Conservation (phyloP, 2,329 filamentous ascomycete species). For the Aspergillus sp. region DNA sequence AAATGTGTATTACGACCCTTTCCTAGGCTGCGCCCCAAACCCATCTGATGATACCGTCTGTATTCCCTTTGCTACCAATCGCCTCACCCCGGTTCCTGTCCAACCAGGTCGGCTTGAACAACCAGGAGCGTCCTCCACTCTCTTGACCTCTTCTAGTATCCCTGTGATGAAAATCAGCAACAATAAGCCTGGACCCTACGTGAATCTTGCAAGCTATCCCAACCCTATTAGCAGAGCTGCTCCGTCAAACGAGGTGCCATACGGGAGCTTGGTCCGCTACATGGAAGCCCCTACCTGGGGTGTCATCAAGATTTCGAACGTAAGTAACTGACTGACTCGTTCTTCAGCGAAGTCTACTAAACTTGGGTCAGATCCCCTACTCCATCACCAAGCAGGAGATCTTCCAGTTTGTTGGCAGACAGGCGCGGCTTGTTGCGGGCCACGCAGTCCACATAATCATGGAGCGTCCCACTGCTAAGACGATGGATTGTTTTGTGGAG, state of each 20-base stretch:
- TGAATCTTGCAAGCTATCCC: not conserved
- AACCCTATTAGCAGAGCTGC: slow-evolving; percentile 18
- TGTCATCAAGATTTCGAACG: slow-evolving; percentile 41
- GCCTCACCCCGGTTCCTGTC: not conserved
- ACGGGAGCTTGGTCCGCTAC: slow-evolving; percentile 28
- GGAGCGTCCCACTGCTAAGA: slow-evolving; percentile 60
- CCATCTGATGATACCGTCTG: not conserved
- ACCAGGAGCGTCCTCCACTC: not conserved
- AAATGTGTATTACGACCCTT: not conserved
- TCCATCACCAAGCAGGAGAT: slow-evolving; percentile 53
- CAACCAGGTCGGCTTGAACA: not conserved
- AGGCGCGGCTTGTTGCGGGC: slow-evolving; percentile 45
- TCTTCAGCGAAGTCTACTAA: slow-evolving; percentile 6
- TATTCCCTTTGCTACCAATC: not conserved
- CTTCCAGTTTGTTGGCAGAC: slow-evolving; percentile 48
- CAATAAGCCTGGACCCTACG: not conserved
- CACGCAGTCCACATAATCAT: slow-evolving; percentile 58
- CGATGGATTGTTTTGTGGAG: slow-evolving; percentile 57
- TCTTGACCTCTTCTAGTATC: not conserved
- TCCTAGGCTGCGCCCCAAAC: not conserved
- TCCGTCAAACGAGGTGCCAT: slow-evolving; percentile 28
- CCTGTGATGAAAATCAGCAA: not conserved
- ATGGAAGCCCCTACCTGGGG: slow-evolving; percentile 26
- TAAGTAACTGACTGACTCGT: slow-evolving; percentile 23
- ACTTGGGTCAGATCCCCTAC: slow-evolving; percentile 49